These are phyloP conservation scores for Paulownia fortunei DNA, from an alignment of 257 asterid genomes.

Conservation along the genomic window DNA sequence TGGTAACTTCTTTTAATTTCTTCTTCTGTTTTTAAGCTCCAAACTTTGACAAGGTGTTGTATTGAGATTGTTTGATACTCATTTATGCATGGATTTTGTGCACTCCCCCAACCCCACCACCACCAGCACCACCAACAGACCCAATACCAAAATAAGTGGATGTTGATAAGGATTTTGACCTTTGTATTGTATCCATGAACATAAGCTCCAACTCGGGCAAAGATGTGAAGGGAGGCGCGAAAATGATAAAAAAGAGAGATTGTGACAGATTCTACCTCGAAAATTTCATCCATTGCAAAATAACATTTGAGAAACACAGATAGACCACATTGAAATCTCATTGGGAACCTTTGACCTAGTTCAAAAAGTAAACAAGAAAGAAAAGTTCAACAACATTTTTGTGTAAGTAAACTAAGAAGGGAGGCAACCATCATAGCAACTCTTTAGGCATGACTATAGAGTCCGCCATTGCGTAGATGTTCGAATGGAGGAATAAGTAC, in stretches of 20 bases:
- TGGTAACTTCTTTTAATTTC: background rate
- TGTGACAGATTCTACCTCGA: background rate
- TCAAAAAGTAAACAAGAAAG: too few relatives aligned
- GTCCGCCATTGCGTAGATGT: too few relatives aligned
- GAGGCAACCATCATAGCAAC: too few relatives aligned
- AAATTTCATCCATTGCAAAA: background rate
- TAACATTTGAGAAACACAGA: background rate
- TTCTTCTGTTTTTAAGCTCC: slow-evolving; percentile 1
- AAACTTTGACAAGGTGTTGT: background rate
- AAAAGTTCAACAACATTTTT: too few relatives aligned
- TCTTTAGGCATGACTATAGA: too few relatives aligned
- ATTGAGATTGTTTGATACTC: background rate
- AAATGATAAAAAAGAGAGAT: background rate
- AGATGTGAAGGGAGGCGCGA: background rate
- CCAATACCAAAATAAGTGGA: background rate
- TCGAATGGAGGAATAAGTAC: too few relatives aligned
- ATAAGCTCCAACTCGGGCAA: slow-evolving; percentile 7
- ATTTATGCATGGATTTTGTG: background rate
- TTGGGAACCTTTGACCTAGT: too few relatives aligned
- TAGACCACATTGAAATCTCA: too few relatives aligned
- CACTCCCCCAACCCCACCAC: slow-evolving; percentile 10
- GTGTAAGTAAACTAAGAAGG: too few relatives aligned
- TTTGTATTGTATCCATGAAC: background rate
- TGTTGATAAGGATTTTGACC: slow-evolving; percentile 18
- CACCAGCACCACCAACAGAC: background rate